Base-by-base conservation (phyloP, 2,329 filamentous ascomycete species). In the Alternaria viburni region DNA sequence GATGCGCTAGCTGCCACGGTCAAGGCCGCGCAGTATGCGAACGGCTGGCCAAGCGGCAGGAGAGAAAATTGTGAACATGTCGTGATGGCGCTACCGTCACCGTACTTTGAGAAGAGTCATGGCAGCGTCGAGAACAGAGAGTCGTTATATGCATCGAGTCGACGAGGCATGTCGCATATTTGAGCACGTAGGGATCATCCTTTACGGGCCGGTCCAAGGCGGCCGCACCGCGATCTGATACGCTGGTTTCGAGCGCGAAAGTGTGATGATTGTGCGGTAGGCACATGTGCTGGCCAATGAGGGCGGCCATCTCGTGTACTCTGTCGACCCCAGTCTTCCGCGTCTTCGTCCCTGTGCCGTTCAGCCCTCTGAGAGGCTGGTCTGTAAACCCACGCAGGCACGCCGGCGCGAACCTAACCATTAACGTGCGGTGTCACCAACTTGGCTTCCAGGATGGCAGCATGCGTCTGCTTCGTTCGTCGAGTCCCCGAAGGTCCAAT, bases 331-430 rank as follows among this genome's bases (percentile, higher is more conserved):
- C 65, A 62, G 70, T 68, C 70, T 57, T 65, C 66, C 58, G 66
- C 68, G 59, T 66, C 69, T 44, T 69, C 65, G 70, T 69, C 51
- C 68, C 70, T 72, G 70, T 65, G 69, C 59, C 32, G 32, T 67
- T 45, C 41, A 52, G 67, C 50, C 59, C 62, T 67, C 61, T 73
- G 65, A 76, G 71, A 76, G 73, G 74, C 74, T 71, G 63, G 61
- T 62, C 57, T 65, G 57, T 58, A 60, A 59, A 63, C 55, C 66
- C 67, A 77, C 77, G 74, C 75, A 79, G 75, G 76, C 76, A 76
- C 76, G 72, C 69, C 68, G 72, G 73, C 74, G 75, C 72, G 68
- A 76, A 76, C 68, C 70, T 70, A 57, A 67, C 76, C 74, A 77
- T 73, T 74, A 66, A 74, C 62, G 65, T 67, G 57, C 65, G 64